Evolutionary conservation across 495 filamentous ascomycete species (phyloP).

Genomic region (Parmelia sp.): DNA sequence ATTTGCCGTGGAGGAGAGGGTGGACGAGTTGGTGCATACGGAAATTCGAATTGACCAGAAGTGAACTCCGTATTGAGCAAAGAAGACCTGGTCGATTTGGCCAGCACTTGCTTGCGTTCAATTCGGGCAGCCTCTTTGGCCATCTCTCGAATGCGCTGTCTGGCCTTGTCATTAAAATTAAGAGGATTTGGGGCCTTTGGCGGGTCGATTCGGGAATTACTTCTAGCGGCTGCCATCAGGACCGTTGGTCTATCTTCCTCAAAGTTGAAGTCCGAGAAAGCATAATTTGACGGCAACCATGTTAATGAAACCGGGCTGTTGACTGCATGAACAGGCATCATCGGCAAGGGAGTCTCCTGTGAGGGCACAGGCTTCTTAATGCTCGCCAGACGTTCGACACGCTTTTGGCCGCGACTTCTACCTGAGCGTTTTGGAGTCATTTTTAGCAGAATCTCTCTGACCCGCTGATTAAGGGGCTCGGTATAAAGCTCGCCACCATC

Average conservation of each 20-base stretch:
- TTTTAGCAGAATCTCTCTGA: not conserved
- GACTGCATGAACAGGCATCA: not conserved
- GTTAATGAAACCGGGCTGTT: not conserved
- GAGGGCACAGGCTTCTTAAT: not conserved
- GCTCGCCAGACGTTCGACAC: constrained; percentile 3
- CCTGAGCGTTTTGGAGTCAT: not conserved
- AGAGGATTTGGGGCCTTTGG: not conserved
- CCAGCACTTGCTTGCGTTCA: constrained; percentile 13
- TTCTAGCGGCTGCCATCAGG: not conserved
- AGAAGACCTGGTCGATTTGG: not conserved
- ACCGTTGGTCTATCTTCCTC: constrained; percentile 13
- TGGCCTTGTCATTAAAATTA: not conserved
- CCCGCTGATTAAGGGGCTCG: not conserved
- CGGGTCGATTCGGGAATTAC: not conserved
- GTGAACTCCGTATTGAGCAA: constrained; percentile 1
- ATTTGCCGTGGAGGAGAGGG: not conserved
- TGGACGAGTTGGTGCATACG: not conserved
- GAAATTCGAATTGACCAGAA: not conserved
- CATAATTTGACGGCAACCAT: constrained; percentile 12
- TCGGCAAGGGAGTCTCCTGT: not conserved
- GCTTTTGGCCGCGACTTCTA: not conserved
- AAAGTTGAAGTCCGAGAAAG: constrained; percentile 15
- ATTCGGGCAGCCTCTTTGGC: constrained; percentile 10
- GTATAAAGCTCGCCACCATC: not conserved
- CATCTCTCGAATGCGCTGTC: constrained; percentile 6